These are phyloP conservation scores for Alliaria petiolata DNA, from an alignment of 345 rosid genomes.

Conservation along the genomic window DNA sequence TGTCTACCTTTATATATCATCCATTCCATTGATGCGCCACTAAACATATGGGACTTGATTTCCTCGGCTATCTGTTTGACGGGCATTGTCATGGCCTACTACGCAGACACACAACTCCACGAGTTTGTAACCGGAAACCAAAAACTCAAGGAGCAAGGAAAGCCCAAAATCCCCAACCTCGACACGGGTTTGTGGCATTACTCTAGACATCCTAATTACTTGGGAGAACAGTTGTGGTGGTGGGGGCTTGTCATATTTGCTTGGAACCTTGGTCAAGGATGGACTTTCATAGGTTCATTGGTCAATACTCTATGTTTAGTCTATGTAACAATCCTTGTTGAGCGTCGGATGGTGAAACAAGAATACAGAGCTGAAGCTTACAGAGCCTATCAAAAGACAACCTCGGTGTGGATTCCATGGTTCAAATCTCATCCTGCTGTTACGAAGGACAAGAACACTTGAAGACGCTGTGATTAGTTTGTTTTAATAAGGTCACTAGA, in stretches of 20 bases:
- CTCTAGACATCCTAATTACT: constrained; percentile 93
- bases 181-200: constrained; percentile 77
- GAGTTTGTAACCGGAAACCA: constrained; percentile 63
- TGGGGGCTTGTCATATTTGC: constrained; percentile 87
- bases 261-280: constrained; percentile 81
- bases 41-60: constrained; percentile 59
- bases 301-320: constrained; percentile 72
- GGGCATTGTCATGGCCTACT: constrained; percentile 70
- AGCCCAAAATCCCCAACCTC: constrained; percentile 63
- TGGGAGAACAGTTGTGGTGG: constrained; percentile 98
- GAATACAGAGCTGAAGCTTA: constrained; percentile 83
- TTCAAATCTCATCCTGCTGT: constrained; percentile 45
- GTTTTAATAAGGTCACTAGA: constrained; percentile 3
- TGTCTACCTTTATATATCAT: constrained; percentile 68
- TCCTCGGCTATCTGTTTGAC: constrained; percentile 54
- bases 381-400: constrained; percentile 77
- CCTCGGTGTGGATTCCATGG: constrained; percentile 96
- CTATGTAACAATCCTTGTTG: constrained; percentile 80
- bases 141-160: constrained; percentile 65
- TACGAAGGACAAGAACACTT: constrained; percentile 50
- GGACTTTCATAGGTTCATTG: constrained; percentile 65
- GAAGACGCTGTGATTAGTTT: constrained; percentile 26
- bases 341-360: constrained; percentile 70
- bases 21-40: constrained; percentile 60
- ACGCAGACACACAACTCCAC: constrained; percentile 81